Evolutionary conservation across 768 basidiomycete species (phyloP).

Genomic region (Naganishia vishniacii): DNA sequence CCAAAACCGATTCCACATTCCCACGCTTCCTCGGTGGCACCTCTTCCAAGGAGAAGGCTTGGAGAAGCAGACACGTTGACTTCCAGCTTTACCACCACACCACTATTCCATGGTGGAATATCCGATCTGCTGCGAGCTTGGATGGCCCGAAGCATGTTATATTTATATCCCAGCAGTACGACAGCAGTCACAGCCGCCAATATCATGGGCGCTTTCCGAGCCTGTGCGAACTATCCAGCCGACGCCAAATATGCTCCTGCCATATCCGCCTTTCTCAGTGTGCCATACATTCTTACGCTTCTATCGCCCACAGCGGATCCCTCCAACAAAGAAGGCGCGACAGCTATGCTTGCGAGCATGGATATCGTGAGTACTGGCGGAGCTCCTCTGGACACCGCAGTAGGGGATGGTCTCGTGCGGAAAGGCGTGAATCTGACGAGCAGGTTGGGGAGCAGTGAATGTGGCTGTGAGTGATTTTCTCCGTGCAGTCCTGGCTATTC

Average conservation of each 20-base stretch:
- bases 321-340: slow-evolving; percentile 44
- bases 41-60: slow-evolving; percentile 39
- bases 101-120: slow-evolving; percentile 53
- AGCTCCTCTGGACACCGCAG: slow-evolving; percentile 54
- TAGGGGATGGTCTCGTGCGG: slow-evolving; percentile 54
- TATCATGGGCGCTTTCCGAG: slow-evolving; percentile 50
- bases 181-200: slow-evolving; percentile 54
- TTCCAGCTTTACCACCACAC: slow-evolving; percentile 53
- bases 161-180: slow-evolving; percentile 52
- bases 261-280: slow-evolving; percentile 39
- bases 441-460: slow-evolving; percentile 48
- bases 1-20: slow-evolving; percentile 51
- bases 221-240: slow-evolving; percentile 29
- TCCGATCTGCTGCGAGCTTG: slow-evolving; percentile 53
- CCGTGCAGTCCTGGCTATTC: no score
- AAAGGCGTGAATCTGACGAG: slow-evolving; percentile 53
- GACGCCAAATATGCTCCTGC: not conserved
- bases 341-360: slow-evolving; percentile 51
- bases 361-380: slow-evolving; percentile 56
- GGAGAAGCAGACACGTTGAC: slow-evolving; percentile 28
- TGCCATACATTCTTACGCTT: slow-evolving; percentile 51
- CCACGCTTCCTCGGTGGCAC: slow-evolving; percentile 47
- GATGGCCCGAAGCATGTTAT: slow-evolving; percentile 51
- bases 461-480: slow-evolving; percentile 38
- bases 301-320: slow-evolving; percentile 50